Base-by-base conservation (phyloP, 1,284 basidiomycete genomes). In the Kalmanozyma brasiliensis region DNA sequence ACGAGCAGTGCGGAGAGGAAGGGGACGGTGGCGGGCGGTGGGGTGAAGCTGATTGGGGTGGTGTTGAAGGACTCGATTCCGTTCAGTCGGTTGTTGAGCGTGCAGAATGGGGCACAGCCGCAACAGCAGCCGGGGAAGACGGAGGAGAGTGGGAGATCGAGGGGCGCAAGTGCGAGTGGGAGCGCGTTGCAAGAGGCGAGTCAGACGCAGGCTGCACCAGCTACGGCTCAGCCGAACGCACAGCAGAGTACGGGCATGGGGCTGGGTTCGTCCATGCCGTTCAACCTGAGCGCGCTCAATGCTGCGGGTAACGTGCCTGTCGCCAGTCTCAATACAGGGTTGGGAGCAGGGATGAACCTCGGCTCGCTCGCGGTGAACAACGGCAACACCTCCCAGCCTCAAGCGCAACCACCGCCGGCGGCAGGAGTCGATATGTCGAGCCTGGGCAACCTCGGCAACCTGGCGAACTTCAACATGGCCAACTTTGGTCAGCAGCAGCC, bases 31-130 rank as follows among this genome's bases (percentile, higher is more conserved):
- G 58, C 42, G 1, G 19, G 23, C 10, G 43, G 36, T 3, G 35
- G 48, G 26, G 51, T 58, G 7, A 73, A 71, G 36, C 44, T 78
- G 37, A 58, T 78, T 5, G 76, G 73, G 0, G 63, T 78, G 36
- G 64, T 75, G 24, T 60, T 76, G 52, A 73, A 49, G 43, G 61
- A 70, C 5, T 52, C 67, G 8, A 65, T 76, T 29, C 76, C 74
- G 4, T 73, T 76, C 36, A 52, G 41, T 8, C 49, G 59, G 52
- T 48, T 76, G 46, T 30, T 70, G 24, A 53, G 51, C 1, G 47
- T 45, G 8, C 68, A 71, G 49, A 55, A 29, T 17, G 16, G 47
- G 23, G 30, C 16, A 10, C 34, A 36, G 34, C 19, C 8, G 38
- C 32, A 6, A n/a, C 38, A 14, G 14, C 17, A 26, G 16, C 49